Base-by-base conservation (phyloP, 75 land plant species). In the Adiantum capillusveneris region DNA sequence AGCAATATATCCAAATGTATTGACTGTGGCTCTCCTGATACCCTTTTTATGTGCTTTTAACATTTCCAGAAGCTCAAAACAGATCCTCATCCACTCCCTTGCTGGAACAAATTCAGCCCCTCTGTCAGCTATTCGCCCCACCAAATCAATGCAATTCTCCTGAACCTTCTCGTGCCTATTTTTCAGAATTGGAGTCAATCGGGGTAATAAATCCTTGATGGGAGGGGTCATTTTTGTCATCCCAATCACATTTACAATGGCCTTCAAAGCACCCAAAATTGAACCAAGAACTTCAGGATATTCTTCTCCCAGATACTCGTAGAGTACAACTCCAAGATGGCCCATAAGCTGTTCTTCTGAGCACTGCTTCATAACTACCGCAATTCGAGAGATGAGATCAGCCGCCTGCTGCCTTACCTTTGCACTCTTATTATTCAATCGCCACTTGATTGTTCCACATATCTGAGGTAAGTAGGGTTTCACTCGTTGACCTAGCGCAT, bases 141-240 rank as follows among this genome's bases (percentile, higher is more conserved):
- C 98, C 72, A 93, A 77, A 78, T 93, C 98, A 56, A 93, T 88
- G 54, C 98, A 93, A 53, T 93, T 93, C 65, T 93, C 98, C 62
- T 93, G 98, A 25, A 93, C 95, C 60, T 93, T 93, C 75, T 93
- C 98, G 64, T 93, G 98, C 51, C 98, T 74, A 50, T 93, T 93
- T 70, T 93, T 93, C 57, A 88, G 37, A 43, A 93, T 93, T 6
- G 98, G 98, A 9, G 98, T 93, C 51, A 93, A 53, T 1, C 98
- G 77, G 12, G 98, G 98, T 51, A 93, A 73, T 57, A 93, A 53
- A 68, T 93, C 95, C 67, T 93, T 93, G 7, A 93, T 93, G 6
- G 98, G 98, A 16, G 98, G 98, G 11, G 98, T 93, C 98, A 93
- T 93, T 60, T 93, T 93, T 2, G 98, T 88, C 98, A 93, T 93